Percentiles rank a stretch among this genome's conserved stretches.
Evolutionary conservation across 139 green algal species (phyloP).

Genomic region (Microglena sp.): DNA sequence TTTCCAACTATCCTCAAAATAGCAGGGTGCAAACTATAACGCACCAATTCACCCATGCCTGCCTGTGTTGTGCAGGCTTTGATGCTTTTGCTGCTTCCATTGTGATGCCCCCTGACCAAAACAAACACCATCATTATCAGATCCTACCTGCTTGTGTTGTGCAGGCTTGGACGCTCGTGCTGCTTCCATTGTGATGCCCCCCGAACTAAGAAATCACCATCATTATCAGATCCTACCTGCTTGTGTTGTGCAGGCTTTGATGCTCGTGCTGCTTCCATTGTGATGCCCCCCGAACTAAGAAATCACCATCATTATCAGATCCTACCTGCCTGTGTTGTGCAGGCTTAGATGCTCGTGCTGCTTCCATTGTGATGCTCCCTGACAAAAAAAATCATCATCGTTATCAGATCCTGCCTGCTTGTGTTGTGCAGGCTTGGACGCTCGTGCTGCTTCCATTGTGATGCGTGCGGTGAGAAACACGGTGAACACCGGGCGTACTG

Average conservation of each 20-base stretch:
- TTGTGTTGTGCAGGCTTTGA: constrained; percentile 42
- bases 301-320: too few species aligned
- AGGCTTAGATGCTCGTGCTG: constrained; percentile 67
- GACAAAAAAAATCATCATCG: constrained; percentile 78
- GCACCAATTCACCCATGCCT: too few species aligned
- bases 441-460: constrained; percentile 72
- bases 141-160: too few species aligned
- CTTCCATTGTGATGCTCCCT: constrained; percentile 73
- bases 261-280: constrained; percentile 69
- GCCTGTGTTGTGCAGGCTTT: constrained; percentile 57
- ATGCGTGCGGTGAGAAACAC: constrained; percentile 78
- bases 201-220: constrained; percentile 71
- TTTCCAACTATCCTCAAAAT: too few species aligned
- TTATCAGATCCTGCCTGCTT: too few species aligned
- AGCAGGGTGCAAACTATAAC: too few species aligned
- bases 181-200: constrained; percentile 76
- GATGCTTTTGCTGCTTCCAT: constrained; percentile 68
- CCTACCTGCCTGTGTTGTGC: neutral
- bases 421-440: constrained; percentile 59
- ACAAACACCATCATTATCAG: too few species aligned
- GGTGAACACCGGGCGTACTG: constrained; percentile 53
- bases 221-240: too few species aligned
- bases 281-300: constrained; percentile 75
- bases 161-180: constrained; percentile 74
- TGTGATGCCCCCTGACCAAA: constrained; percentile 72